These are phyloP conservation scores for Annulohypoxylon moriforme DNA, from an alignment of 495 filamentous ascomycete genomes.

Conservation along the genomic window DNA sequence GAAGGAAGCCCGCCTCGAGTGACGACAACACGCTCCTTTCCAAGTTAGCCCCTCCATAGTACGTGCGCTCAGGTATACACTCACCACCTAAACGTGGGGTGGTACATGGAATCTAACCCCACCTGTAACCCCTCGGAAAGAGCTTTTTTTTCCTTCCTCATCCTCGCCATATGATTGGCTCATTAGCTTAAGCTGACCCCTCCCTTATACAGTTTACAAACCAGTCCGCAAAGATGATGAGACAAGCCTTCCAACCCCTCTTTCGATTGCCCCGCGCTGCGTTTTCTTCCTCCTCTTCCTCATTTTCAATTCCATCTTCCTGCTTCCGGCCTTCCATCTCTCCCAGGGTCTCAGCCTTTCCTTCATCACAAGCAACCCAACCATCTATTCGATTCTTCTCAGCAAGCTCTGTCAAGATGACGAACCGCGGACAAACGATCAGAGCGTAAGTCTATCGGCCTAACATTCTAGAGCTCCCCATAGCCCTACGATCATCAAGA, in stretches of 20 bases:
- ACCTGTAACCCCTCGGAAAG: constrained; percentile 32
- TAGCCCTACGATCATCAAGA: constrained; percentile 27
- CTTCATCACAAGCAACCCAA: constrained; percentile 34
- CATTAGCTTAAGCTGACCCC: constrained; percentile 41
- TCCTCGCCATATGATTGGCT: constrained; percentile 27
- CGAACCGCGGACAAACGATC: constrained; percentile 59
- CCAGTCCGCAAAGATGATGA: constrained; percentile 44
- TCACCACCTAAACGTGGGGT: background rate
- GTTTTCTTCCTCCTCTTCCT: constrained; percentile 46
- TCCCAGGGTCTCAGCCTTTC: constrained; percentile 33
- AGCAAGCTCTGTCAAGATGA: constrained; percentile 72
- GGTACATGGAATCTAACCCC: constrained; percentile 23
- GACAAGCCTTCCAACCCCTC: constrained; percentile 45
- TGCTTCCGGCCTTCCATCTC: constrained; percentile 37
- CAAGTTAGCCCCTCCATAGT: constrained; percentile 13
- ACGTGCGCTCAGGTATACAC: constrained; percentile 2
- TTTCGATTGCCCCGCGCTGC: constrained; percentile 45
- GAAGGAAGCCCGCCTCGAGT: constrained; percentile 1
- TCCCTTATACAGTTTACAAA: constrained; percentile 31
- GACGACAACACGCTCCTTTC: constrained; percentile 22
- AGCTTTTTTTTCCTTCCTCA: constrained; percentile 31
- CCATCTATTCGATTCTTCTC: constrained; percentile 64
- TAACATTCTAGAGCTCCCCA: background rate
- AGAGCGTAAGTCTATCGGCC: constrained; percentile 36
- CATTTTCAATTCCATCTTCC: constrained; percentile 32